Base-by-base conservation (phyloP, 2,329 filamentous ascomycete genomes). In the Botrytis sinoallii region DNA sequence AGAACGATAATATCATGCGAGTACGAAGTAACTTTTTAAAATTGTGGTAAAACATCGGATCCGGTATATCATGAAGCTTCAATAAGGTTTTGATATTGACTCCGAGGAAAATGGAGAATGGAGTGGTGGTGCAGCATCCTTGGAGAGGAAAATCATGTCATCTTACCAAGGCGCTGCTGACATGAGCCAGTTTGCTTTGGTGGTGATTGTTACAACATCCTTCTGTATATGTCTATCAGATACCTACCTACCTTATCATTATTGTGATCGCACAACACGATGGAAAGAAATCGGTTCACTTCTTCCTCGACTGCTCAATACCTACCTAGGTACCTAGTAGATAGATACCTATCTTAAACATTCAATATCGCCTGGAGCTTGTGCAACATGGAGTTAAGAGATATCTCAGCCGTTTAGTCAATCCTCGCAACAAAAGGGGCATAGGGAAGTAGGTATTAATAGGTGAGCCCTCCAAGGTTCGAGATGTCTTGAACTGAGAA, bases 321-420 rank as follows among this genome's bases (percentile, higher is more conserved):
- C 6, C n/a, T 18, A 3, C 25, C 25, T 46, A 18, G 12, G 12
- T 40, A 40, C 22, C 48, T n/a, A 8, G 52, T n/a, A 8, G 52
- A n/a, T 8, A 18, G 14, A n/a, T 18, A 35, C 7, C 40, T 44
- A 60, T 14, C 40, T 70, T 32, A 35, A 25, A 20, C 48, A 52
- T 72, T n/a, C 46, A 59, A 67, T 67, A 44, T 46, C 48, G 22
- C 46, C 22, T 20, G 12, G 10, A 66, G 65, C 61, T 60, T 9
- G 70, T 72, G 70, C 40, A 25, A 67, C 61, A 38, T 59, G 44
- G n/a, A 60, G 29, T 38, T 18, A 8, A 25, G 32, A 22, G 38
- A 32, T n/a, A 57, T 66, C 46, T 66, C 71, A 61, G 61, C 29
- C 67, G 18, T 40, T 29, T 20, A 60, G 25, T 42, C 61, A 68